Base-by-base conservation (phyloP, 441 rosid species). In the Metrosideros polymorpha region DNA sequence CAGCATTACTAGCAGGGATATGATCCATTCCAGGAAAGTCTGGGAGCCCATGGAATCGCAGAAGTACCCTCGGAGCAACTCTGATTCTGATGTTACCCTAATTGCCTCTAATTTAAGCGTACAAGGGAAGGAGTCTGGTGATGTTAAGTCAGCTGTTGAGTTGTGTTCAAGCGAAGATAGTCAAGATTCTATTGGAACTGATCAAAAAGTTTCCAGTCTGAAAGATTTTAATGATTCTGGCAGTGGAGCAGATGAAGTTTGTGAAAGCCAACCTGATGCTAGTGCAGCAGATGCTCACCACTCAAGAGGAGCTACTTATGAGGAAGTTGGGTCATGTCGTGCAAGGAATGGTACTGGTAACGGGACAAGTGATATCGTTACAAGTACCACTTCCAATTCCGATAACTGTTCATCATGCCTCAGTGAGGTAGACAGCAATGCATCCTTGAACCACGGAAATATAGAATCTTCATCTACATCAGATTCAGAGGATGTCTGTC, bases 351-450 rank as follows among this genome's bases (percentile, higher is more conserved):
- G 79, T 55, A 43, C 85, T 75, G 49, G 82, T 86, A 86, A 50
- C 85, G 91, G 90, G 88, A 90, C 87, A 39, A 91, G 90, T 86
- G 93, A 92, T 90, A 89, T 90, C 39, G 66, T 63, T 85, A 89
- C 86, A 86, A 91, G 92, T 66, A 91, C 93, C 88, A 88, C 91
- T 77, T 93, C 97, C 27, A 95, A 87, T 89, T 95, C 97, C 84
- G 99, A 94, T 86, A 94, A 94, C 89, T 94, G 95, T 91, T 96
- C 98, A 27, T 94, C 97, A 27, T 96, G 98, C 88, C 92, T 90
- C 51, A 95, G 99, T 53, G 98, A 96, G 88, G 98, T 94, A 86
- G 99, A 96, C 56, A 94, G 94, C 89, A 93, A 91, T 88, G 88
- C 96, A 82, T 93, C 93, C 76, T 95, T 94, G 76, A 94, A 91